A percentile compares a stretch with the other conserved stretches of the same genome.
Conservation (phyloP, 495 filamentous ascomycete genomes). For the Penicillium simplicissimum region DNA sequence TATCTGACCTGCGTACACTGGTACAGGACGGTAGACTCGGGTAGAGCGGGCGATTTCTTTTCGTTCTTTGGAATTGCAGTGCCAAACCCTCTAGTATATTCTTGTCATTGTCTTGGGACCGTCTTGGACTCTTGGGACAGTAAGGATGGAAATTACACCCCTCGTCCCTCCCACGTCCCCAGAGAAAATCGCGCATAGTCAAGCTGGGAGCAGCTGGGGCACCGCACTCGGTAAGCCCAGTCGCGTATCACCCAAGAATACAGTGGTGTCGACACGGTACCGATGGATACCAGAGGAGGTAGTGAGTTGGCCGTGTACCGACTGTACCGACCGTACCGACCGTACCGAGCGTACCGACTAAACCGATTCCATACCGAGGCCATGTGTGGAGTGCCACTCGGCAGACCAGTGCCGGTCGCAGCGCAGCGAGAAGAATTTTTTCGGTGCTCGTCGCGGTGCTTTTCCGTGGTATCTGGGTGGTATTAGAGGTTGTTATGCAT, state of each 20-base stretch:
- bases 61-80: background rate
- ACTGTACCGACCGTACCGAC: conserved; percentile 7
- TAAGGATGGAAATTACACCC: conserved; percentile 6
- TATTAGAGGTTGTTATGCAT: background rate
- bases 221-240: conserved; percentile 23
- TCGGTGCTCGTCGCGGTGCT: background rate
- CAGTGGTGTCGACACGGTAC: background rate
- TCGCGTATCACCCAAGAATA: background rate
- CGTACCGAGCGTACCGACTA: conserved; percentile 3
- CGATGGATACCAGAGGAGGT: background rate
- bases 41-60: background rate
- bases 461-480: background rate
- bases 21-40: background rate
- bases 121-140: background rate
- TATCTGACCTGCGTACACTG: background rate
- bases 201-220: conserved; percentile 23
- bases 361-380: background rate
- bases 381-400: conserved; percentile 19
- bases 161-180: background rate
- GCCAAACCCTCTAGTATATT: conserved; percentile 6
- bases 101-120: conserved; percentile 6
- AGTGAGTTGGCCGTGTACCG: conserved; percentile 8
- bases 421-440: conserved; percentile 5
- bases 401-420: conserved; percentile 21
- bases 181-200: conserved; percentile 37